A percentile compares a stretch with the other conserved stretches of the same genome.
Evolutionary conservation across 192 early-diverging fungal species (phyloP).

Genomic region (Coemansia sp.): DNA sequence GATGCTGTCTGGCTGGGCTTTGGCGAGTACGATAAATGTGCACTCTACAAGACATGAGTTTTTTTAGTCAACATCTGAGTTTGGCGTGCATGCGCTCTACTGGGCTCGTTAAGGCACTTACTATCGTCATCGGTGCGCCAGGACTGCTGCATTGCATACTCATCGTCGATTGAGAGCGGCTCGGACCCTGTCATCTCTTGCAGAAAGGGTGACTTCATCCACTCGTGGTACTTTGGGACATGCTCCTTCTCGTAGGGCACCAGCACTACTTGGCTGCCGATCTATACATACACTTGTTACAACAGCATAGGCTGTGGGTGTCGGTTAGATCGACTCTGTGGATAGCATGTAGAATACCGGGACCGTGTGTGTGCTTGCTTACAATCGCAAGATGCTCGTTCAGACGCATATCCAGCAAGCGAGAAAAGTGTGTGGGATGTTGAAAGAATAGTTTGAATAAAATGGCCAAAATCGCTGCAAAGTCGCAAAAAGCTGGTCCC

Average conservation of each 20-base stretch:
- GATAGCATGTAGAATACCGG: not conserved
- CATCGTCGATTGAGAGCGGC: slow-evolving; percentile 87
- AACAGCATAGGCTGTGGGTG: not conserved
- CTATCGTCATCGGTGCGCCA: slow-evolving; percentile 85
- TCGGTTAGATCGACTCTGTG: not conserved
- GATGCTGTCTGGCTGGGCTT: not conserved
- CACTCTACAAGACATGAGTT: slow-evolving; percentile 45
- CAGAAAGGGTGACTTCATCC: slow-evolving; percentile 91
- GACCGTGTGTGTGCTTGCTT: slow-evolving; percentile 3
- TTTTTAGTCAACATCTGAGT: not conserved
- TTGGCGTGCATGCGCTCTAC: not conserved
- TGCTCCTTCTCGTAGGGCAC: slow-evolving; percentile 86
- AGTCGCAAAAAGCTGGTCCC: not conserved
- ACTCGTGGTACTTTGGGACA: slow-evolving; percentile 87
- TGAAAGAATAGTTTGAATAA: not conserved
- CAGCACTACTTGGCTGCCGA: slow-evolving; percentile 62
- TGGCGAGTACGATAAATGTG: slow-evolving; percentile 67
- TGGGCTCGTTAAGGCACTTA: slow-evolving; percentile 15
- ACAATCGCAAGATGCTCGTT: slow-evolving; percentile 50
- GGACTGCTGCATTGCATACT: slow-evolving; percentile 90
- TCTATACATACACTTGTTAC: slow-evolving; percentile 28
- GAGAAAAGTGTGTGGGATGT: not conserved
- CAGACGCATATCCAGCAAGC: slow-evolving; percentile 20
- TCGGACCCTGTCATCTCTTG: slow-evolving; percentile 96
- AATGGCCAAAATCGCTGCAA: not conserved